A percentile compares a stretch with the other conserved stretches of the same genome.
phyloP scores from a whole-genome alignment of 2,329 filamentous ascomycete species.

The Cadophora sp. region DNA sequence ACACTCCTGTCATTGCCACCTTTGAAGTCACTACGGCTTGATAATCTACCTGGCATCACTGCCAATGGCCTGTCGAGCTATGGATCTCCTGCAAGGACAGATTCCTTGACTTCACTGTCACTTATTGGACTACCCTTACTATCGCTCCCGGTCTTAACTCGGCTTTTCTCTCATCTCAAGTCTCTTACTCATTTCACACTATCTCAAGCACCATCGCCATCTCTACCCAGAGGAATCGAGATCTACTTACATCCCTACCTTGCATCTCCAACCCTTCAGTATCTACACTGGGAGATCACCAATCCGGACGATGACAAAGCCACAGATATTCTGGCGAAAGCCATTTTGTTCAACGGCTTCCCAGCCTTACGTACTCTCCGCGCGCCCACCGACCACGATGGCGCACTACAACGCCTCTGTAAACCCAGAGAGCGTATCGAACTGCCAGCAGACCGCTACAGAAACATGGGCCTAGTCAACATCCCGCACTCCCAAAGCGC shows the following conservation, averaged over 20 bases:
- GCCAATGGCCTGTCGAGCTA: constrained; percentile 62
- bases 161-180: constrained; percentile 62
- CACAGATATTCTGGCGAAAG: constrained; percentile 67
- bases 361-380: constrained; percentile 66
- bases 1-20: constrained; percentile 61
- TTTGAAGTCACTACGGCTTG: constrained; percentile 61
- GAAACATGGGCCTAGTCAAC: constrained; percentile 32
- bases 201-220: constrained; percentile 60
- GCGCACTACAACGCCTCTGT: constrained; percentile 72
- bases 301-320: constrained; percentile 51
- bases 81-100: constrained; percentile 56
- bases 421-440: constrained; percentile 46
- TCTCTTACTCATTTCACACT: constrained; percentile 58
- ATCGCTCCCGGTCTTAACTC: constrained; percentile 61
- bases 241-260: constrained; percentile 71
- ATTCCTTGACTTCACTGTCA: constrained; percentile 55
- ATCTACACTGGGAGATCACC: constrained; percentile 68
- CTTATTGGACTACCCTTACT: constrained; percentile 63
- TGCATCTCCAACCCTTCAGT: constrained; percentile 58
- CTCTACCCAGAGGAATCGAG: constrained; percentile 60
- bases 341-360: constrained; percentile 67
- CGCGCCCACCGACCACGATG: constrained; percentile 72
- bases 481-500: constrained; percentile 32
- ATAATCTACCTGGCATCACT: constrained; percentile 62
- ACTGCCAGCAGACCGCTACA: constrained; percentile 38